Percentiles rank a stretch among this genome's conserved stretches.
These are phyloP conservation scores for Irpex sp. DNA, from an alignment of 1,284 basidiomycete species.

Conservation along the genomic window DNA sequence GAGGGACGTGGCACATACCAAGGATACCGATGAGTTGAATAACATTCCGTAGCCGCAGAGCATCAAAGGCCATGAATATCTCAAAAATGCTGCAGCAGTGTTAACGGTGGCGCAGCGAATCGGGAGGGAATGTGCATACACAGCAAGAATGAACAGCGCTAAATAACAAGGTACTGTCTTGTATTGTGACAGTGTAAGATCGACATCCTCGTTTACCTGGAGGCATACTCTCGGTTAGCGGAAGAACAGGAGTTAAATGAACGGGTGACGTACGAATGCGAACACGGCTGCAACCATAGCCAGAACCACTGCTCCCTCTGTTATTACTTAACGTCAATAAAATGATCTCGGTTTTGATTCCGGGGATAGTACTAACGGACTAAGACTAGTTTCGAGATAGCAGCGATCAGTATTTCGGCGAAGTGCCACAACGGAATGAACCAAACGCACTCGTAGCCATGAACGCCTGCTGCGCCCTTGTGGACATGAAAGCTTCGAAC, in stretches of 20 bases:
- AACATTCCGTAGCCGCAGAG: constrained; percentile 67
- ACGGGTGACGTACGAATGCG: constrained; percentile 26
- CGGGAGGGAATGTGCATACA: constrained; percentile 40
- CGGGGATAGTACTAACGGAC: constrained; percentile 6
- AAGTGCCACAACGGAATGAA: neutral
- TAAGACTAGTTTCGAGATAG: neutral
- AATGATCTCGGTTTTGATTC: neutral
- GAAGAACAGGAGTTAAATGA: neutral
- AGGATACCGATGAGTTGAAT: constrained; percentile 75
- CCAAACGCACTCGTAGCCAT: constrained; percentile 54
- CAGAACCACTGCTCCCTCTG: constrained; percentile 49
- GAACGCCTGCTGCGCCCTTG: constrained; percentile 63
- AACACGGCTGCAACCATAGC: constrained; percentile 41
- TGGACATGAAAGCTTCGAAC: constrained; percentile 60
- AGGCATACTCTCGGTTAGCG: constrained; percentile 4
- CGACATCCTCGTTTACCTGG: constrained; percentile 54
- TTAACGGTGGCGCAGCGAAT: constrained; percentile 4
- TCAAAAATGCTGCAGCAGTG: constrained; percentile 56
- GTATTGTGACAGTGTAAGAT: constrained; percentile 40
- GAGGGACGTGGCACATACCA: constrained; percentile 35
- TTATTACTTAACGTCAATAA: neutral
- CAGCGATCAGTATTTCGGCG: neutral
- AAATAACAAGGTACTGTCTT: constrained; percentile 84
- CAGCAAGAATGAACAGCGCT: constrained; percentile 75
- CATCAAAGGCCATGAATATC: constrained; percentile 70